Evolutionary conservation across 805 yeast species (phyloP).

Genomic region (Saturnispora besseyi): DNA sequence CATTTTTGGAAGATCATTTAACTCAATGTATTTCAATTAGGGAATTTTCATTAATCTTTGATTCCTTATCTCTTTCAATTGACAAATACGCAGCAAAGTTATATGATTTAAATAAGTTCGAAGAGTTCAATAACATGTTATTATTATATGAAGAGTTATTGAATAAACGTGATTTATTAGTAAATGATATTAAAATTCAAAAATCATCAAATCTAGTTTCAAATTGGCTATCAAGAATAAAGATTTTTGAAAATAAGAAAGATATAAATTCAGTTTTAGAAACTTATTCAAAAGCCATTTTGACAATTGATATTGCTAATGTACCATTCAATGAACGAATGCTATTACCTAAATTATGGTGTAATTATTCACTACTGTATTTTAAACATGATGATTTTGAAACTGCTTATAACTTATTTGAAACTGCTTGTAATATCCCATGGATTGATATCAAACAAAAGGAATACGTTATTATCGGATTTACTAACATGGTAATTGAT

Average conservation of each 20-base stretch:
- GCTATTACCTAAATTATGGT: slow-evolving; percentile 55
- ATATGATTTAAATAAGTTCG: slow-evolving; percentile 11
- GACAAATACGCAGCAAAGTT: slow-evolving; percentile 25
- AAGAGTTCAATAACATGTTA: slow-evolving; percentile 35
- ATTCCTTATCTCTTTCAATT: slow-evolving; percentile 51
- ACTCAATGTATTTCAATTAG: slow-evolving; percentile 38
- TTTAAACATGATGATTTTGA: slow-evolving; percentile 43
- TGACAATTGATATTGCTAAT: slow-evolving; percentile 52
- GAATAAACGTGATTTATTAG: slow-evolving; percentile 43
- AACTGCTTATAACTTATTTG: slow-evolving; percentile 54
- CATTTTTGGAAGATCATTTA: slow-evolving; percentile 42
- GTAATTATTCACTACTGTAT: slow-evolving; percentile 56
- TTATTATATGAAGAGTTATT: slow-evolving; percentile 45
- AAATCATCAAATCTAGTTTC: slow-evolving; percentile 53
- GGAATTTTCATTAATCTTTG: slow-evolving; percentile 59
- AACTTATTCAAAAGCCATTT: slow-evolving; percentile 58
- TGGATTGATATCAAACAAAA: slow-evolving; percentile 54
- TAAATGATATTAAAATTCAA: slow-evolving; percentile 60
- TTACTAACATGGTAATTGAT: slow-evolving; percentile 62
- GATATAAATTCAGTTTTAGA: slow-evolving; percentile 38
- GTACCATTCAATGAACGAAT: slow-evolving; percentile 29
- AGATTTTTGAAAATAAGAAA: slow-evolving; percentile 30
- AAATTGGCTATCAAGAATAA: slow-evolving; percentile 61
- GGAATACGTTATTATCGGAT: slow-evolving; percentile 59
- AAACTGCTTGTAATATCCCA: slow-evolving; percentile 63